A percentile compares a stretch with the other conserved stretches of the same genome.
These are phyloP conservation scores for Zelopaecilomyces penicillatus DNA, from an alignment of 2,329 filamentous ascomycete species.

Conservation along the genomic window DNA sequence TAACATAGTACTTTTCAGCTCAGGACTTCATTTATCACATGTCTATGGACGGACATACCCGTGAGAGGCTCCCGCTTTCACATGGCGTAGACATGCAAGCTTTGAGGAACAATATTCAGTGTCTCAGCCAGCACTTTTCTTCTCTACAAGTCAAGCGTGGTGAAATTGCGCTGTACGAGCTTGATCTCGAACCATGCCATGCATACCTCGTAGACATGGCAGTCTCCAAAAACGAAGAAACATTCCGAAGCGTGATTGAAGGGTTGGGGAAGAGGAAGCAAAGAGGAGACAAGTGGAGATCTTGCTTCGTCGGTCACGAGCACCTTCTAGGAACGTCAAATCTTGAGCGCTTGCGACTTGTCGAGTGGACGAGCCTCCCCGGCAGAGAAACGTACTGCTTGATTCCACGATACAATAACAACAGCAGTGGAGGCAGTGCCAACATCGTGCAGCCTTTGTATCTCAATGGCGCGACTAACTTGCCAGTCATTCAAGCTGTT, in stretches of 20 bases:
- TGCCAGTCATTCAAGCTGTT: not conserved
- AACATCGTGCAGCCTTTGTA: too few relatives aligned
- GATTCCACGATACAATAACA: too few relatives aligned
- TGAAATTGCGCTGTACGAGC: conserved; percentile 1
- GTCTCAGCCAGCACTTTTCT: too few relatives aligned
- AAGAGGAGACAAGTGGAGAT: not conserved
- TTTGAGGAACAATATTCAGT: too few relatives aligned
- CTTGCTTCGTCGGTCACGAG: not conserved
- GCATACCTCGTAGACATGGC: not conserved
- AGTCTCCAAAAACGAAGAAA: not conserved
- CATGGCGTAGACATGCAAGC: too few relatives aligned
- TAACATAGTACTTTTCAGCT: not conserved
- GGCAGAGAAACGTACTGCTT: too few relatives aligned
- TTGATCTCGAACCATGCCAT: conserved; percentile 3
- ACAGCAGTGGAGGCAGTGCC: too few relatives aligned
- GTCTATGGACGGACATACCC: not conserved
- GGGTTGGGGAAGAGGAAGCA: conserved; percentile 1
- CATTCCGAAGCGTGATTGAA: not conserved
- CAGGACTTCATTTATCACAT: not conserved
- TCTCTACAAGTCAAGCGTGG: too few relatives aligned
- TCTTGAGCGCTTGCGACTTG: too few relatives aligned
- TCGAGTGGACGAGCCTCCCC: too few relatives aligned
- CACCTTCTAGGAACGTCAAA: too few relatives aligned
- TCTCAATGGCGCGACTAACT: not conserved
- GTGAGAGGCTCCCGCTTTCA: not conserved